Base-by-base conservation (phyloP, 768 basidiomycete genomes). In the Suillus luteus region DNA sequence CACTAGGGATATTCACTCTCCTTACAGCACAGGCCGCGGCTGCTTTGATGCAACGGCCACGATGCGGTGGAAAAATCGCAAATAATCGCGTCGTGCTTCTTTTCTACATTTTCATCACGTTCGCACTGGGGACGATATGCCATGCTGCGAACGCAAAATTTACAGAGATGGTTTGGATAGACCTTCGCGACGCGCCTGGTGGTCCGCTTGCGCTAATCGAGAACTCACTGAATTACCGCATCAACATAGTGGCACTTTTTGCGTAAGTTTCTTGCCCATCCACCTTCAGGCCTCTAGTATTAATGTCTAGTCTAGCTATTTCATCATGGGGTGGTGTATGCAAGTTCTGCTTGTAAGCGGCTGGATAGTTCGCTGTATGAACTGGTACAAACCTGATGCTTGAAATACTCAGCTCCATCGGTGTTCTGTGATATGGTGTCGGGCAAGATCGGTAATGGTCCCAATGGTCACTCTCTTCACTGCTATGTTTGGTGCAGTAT, bases 131-230 rank as follows among this genome's bases (percentile, higher is more conserved):
- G 5, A 76, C 71, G 3, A 51, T 78, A 12, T 67, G 67, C 9
- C 68, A 75, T 8, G 76, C 69, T 8, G 68, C 55, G 1, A 71
- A 76, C 27, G 66, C 68, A 0, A 71, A 67, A 48, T 76, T 69
- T 60, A 77, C 67, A 35, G 62, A 72, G 65, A 68, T 75, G 76
- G 71, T 75, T 22, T 79, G 66, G 67, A 74, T 76, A 31, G 74
- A 77, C 51, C n/a, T 75, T 40, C 75, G 76, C 17, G 64, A 63
- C 19, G 27, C 46, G 15, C 55, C 61, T 19, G 64, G 61, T 19
- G 64, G 61, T 31, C 59, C 64, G 69, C 38, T 54, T 64, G 68
- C 65, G 15, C 69, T 69, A 38, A 55, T 65, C 40, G 62, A 65
- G 11, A 40, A 59, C 4, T 68, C 69, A 48, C 55, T 70, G 33